Evolutionary conservation across 108 stramenopile species (phyloP).

Genomic region (Poteriospumella lacustris): DNA sequence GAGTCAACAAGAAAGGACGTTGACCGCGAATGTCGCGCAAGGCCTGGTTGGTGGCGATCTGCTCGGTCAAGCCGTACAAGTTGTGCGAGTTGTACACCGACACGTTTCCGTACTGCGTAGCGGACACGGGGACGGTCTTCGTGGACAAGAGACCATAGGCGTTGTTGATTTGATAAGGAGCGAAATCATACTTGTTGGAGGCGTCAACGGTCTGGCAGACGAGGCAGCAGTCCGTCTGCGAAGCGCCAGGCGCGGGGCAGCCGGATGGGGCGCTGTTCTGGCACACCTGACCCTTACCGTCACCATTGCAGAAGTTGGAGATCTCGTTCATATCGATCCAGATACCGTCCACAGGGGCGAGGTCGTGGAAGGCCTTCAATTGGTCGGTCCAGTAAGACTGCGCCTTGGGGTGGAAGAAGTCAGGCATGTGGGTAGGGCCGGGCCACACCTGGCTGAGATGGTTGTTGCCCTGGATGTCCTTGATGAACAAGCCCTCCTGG

Average conservation of each 20-base stretch:
- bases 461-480: slow-evolving; percentile 18
- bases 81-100: slow-evolving; percentile 37
- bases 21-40: slow-evolving; percentile 7
- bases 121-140: slow-evolving; percentile 32
- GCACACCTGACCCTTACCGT: slow-evolving; percentile 25
- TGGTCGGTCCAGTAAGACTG: slow-evolving; percentile 36
- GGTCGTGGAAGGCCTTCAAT: slow-evolving; percentile 33
- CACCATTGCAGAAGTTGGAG: slow-evolving; percentile 26
- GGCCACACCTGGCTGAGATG: slow-evolving; percentile 42
- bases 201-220: slow-evolving; percentile 5
- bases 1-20: slow-evolving; percentile 24
- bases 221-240: slow-evolving; percentile 27
- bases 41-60: slow-evolving; percentile 25
- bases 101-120: slow-evolving; percentile 29
- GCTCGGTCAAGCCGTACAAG: slow-evolving; percentile 39
- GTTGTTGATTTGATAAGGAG: slow-evolving; percentile 22
- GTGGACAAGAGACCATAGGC: background rate
- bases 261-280: background rate
- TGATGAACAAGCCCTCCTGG: slow-evolving; percentile 25
- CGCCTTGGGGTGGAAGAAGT: slow-evolving; percentile 35
- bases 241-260: slow-evolving; percentile 25
- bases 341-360: slow-evolving; percentile 25
- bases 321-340: slow-evolving; percentile 51
- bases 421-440: slow-evolving; percentile 39
- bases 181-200: slow-evolving; percentile 18